phyloP scores from a whole-genome alignment of 2,329 filamentous ascomycete genomes.

The Fusarium staphyleae region DNA sequence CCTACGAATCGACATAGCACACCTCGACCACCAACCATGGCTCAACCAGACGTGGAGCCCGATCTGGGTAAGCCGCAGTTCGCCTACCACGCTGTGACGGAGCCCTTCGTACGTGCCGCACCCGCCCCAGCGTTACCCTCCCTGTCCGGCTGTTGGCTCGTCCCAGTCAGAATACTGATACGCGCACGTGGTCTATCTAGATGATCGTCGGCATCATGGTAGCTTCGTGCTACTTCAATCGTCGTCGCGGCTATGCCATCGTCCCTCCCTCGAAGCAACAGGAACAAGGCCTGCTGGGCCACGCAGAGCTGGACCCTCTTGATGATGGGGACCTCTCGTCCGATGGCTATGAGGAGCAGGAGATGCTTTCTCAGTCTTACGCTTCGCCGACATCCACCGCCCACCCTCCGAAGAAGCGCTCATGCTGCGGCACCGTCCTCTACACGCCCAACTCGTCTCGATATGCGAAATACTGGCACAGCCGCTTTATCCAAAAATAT shows the following conservation, averaged over 20 bases:
- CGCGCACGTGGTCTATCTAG: constrained; percentile 9
- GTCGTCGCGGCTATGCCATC: constrained; percentile 38
- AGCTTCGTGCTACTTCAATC: constrained; percentile 42
- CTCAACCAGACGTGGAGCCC: background rate
- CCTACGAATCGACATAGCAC: too few relatives aligned
- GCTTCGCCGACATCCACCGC: constrained; percentile 33
- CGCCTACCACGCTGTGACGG: constrained; percentile 36
- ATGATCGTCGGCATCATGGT: constrained; percentile 42
- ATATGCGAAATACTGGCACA: constrained; percentile 67
- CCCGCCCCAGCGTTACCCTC: background rate
- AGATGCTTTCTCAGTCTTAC: constrained; percentile 14
- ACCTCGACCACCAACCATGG: too few relatives aligned
- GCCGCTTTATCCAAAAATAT: constrained; percentile 68
- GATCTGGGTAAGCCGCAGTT: constrained; percentile 42
- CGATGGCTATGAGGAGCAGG: constrained; percentile 32
- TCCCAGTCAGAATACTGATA: background rate
- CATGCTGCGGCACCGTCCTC: constrained; percentile 56
- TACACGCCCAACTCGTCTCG: constrained; percentile 66
- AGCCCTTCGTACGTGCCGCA: constrained; percentile 38
- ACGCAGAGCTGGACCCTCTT: constrained; percentile 32
- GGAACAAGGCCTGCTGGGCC: constrained; percentile 36
- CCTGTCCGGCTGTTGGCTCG: background rate
- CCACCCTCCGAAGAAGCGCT: constrained; percentile 56
- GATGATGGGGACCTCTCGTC: constrained; percentile 31
- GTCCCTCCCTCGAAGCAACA: constrained; percentile 20